phyloP scores from a whole-genome alignment of 345 rosid genomes.

The Eucalyptus cloeziana region DNA sequence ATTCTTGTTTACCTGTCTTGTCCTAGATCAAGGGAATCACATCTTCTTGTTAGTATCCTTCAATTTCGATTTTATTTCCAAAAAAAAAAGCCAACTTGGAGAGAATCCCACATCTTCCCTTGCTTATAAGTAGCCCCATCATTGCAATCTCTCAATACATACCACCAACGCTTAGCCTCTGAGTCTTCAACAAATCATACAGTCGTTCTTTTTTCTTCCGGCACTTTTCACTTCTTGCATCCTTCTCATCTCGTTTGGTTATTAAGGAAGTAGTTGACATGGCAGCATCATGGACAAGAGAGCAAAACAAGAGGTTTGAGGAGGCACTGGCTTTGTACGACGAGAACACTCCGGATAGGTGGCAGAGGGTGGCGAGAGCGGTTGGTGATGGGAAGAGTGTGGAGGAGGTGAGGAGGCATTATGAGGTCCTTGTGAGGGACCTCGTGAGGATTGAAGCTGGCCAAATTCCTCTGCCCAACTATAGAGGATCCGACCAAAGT shows the following conservation, averaged over 20 bases:
- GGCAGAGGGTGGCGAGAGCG: constrained; percentile 3
- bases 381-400: constrained; percentile 2
- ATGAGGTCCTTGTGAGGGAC: constrained; percentile 4
- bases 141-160: background rate
- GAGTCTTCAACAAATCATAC: background rate
- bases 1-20: background rate
- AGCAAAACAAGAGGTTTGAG: constrained; percentile 10
- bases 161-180: background rate
- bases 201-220: background rate
- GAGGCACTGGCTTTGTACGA: constrained; percentile 7
- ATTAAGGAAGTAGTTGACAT: background rate
- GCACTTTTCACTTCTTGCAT: background rate
- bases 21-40: background rate
- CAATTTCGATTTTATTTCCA: background rate
- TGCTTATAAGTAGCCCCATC: background rate
- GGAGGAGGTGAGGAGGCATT: constrained; percentile 12
- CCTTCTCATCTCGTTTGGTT: background rate
- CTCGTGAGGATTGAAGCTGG: constrained; percentile 4
- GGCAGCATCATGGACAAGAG: constrained; percentile 3
- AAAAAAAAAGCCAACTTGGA: background rate
- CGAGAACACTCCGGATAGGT: constrained; percentile 2
- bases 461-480: constrained; percentile 1
- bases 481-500: background rate
- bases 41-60: background rate
- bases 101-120: background rate